Percentiles rank a stretch among this genome's conserved stretches.
Conservation (phyloP, 2,329 filamentous ascomycete genomes). For the Penicillium sp. region DNA sequence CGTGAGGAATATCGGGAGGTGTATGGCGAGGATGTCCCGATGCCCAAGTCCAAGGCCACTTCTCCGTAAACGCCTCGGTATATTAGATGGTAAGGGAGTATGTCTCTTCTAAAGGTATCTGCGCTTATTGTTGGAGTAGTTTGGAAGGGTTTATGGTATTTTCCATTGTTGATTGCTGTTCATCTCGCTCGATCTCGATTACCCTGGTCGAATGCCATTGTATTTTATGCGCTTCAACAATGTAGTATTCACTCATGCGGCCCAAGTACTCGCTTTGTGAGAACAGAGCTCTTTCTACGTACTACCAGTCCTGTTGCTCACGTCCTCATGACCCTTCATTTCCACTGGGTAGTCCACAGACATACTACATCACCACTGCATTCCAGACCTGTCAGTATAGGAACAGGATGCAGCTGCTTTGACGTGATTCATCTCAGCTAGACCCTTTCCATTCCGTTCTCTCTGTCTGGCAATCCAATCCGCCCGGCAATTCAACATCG, state of each 20-base stretch:
- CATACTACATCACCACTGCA: too few species aligned
- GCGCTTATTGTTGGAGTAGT: slow-evolving; percentile 1
- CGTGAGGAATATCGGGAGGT: slow-evolving; percentile 29
- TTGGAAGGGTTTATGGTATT: slow-evolving; percentile 1
- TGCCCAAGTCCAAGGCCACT: neutral
- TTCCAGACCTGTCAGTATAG: too few species aligned
- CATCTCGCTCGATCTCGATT: slow-evolving; percentile 10
- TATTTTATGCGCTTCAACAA: slow-evolving; percentile 7
- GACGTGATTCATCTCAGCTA: too few species aligned
- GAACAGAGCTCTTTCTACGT: too few species aligned
- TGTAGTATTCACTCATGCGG: neutral
- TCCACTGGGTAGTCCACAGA: too few species aligned
- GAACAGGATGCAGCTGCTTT: too few species aligned
- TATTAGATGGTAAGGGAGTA: neutral
- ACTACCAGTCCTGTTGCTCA: too few species aligned
- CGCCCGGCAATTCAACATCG: too few species aligned
- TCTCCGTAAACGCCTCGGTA: neutral
- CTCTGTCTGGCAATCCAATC: too few species aligned
- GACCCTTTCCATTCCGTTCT: too few species aligned
- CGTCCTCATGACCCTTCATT: too few species aligned
- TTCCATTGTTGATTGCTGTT: slow-evolving; percentile 5
- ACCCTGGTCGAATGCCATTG: slow-evolving; percentile 12
- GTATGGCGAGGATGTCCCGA: slow-evolving; percentile 28
- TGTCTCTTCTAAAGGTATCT: neutral
- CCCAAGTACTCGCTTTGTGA: too few species aligned